phyloP scores from a whole-genome alignment of 1,284 basidiomycete species.

The Naganishia liquefaciens region DNA sequence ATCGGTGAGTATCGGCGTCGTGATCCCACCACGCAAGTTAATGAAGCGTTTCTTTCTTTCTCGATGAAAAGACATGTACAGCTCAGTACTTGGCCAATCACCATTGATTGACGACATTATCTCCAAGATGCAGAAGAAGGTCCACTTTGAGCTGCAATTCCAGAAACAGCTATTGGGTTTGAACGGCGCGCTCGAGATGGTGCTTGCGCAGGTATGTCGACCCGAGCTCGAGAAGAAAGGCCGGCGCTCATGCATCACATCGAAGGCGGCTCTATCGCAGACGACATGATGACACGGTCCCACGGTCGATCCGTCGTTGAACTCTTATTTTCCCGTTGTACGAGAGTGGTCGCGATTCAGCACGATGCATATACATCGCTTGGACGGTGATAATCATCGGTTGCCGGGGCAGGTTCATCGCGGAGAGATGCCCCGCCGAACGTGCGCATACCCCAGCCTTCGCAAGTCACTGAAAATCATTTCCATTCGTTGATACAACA shows the following conservation, averaged over 20 bases:
- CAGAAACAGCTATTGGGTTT: conserved; percentile 82
- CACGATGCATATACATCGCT: not conserved
- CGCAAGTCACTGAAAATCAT: no score
- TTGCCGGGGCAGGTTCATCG: not conserved
- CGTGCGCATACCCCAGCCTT: no score
- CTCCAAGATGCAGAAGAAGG: conserved; percentile 76
- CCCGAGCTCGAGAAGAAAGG: not conserved
- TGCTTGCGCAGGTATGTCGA: conserved; percentile 62
- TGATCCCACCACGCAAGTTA: not conserved
- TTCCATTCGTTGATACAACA: no score
- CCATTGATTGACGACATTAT: conserved; percentile 88
- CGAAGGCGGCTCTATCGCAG: conserved; percentile 20
- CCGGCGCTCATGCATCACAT: not conserved
- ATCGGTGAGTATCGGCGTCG: conserved; percentile 64
- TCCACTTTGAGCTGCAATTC: conserved; percentile 83
- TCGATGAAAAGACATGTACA: conserved; percentile 75
- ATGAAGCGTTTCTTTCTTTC: not conserved
- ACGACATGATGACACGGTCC: not conserved
- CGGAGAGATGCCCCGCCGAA: no score
- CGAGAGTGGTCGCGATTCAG: not conserved
- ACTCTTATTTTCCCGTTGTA: conserved; percentile 1
- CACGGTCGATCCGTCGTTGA: not conserved
- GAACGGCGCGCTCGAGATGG: conserved; percentile 89
- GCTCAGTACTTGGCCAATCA: conserved; percentile 85
- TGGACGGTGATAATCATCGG: not conserved